Evolutionary conservation across 768 basidiomycete genomes (phyloP).

Genomic region (Suillus weaverae): DNA sequence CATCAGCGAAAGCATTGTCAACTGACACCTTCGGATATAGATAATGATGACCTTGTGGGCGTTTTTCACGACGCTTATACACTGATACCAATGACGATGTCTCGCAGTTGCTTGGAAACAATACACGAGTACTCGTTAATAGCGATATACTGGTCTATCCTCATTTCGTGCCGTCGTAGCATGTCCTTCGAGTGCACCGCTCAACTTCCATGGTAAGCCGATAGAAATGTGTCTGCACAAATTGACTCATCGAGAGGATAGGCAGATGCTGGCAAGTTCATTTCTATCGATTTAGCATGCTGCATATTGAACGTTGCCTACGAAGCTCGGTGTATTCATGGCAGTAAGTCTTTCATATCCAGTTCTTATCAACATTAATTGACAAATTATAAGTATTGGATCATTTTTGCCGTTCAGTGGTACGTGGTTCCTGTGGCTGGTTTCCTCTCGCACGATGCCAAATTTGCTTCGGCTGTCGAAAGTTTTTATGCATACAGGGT

Average conservation of each 20-base stretch:
- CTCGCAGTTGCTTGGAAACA: neutral
- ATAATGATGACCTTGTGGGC: neutral
- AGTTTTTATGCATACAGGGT: conserved; percentile 27
- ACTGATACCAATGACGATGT: neutral
- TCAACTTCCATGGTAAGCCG: neutral
- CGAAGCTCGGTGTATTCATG: neutral
- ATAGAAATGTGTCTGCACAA: neutral
- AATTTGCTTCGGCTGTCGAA: neutral
- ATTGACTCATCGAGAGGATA: neutral
- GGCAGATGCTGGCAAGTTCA: neutral
- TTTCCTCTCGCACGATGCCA: neutral
- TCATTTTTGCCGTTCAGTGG: conserved; percentile 24
- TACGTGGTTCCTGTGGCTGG: conserved; percentile 1
- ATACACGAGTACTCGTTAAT: neutral
- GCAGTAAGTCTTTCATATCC: neutral
- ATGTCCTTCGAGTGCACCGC: neutral
- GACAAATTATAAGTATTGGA: conserved; percentile 11
- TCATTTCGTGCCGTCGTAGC: neutral
- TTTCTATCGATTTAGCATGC: neutral
- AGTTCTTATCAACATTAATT: neutral
- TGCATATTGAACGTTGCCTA: neutral
- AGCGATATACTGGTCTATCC: neutral
- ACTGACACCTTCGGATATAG: neutral
- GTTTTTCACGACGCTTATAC: neutral
- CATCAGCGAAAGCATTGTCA: neutral